These are phyloP conservation scores for Talaromyces sp. DNA, from an alignment of 2,329 filamentous ascomycete genomes.

Conservation along the genomic window DNA sequence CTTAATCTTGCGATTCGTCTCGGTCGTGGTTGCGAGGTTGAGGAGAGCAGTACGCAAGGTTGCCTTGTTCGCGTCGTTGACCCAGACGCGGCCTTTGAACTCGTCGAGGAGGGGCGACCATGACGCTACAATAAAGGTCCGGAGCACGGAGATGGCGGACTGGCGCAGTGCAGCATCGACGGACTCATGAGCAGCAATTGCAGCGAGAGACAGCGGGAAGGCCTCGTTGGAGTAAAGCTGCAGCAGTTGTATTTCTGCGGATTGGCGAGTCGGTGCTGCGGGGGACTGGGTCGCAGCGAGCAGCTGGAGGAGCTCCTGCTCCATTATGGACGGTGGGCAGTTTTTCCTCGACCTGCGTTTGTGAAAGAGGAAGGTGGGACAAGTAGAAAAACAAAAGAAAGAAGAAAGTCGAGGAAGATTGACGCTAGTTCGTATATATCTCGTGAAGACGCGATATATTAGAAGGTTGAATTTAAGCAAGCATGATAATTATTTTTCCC, in stretches of 20 bases:
- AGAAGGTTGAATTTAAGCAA: not conserved
- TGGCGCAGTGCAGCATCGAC: slow-evolving; percentile 74
- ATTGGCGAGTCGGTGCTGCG: slow-evolving; percentile 70
- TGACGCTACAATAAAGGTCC: slow-evolving; percentile 75
- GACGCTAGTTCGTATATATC: not conserved
- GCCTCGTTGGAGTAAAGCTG: slow-evolving; percentile 62
- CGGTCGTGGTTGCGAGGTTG: slow-evolving; percentile 68
- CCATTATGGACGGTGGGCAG: slow-evolving; percentile 55
- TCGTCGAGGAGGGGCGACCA: slow-evolving; percentile 77
- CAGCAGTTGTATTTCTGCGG: slow-evolving; percentile 78
- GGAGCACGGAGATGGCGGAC: slow-evolving; percentile 71
- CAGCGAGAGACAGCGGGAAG: slow-evolving; percentile 73
- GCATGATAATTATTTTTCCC: slow-evolving; percentile 1
- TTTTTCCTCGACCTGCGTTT: not conserved
- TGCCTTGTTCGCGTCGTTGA: slow-evolving; percentile 67
- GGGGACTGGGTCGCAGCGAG: slow-evolving; percentile 79
- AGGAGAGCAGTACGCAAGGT: slow-evolving; percentile 70
- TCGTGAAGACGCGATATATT: not conserved
- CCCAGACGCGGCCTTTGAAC: slow-evolving; percentile 60
- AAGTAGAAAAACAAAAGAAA: not conserved
- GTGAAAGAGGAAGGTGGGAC: not conserved
- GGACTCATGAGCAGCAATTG: slow-evolving; percentile 71
- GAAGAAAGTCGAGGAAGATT: not conserved
- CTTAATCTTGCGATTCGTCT: slow-evolving; percentile 78
- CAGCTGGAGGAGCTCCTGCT: slow-evolving; percentile 84